Base-by-base conservation (phyloP, 2,329 filamentous ascomycete genomes). In the Sporothrix variecibatus region DNA sequence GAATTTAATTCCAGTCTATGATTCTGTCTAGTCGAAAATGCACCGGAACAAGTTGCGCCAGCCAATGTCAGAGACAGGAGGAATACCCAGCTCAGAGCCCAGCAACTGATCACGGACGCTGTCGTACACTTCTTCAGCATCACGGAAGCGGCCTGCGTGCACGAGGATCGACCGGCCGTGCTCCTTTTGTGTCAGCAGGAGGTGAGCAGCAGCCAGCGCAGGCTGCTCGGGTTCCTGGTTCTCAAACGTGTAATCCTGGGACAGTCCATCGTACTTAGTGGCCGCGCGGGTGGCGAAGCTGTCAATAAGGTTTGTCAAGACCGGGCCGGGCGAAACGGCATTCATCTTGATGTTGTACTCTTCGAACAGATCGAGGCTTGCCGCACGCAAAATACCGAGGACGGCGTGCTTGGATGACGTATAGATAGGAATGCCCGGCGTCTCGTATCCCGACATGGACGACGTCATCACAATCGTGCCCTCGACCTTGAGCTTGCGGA, bases 261-360 rank as follows among this genome's bases (percentile, higher is more conserved):
- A 43, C 3, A 67, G 38, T 6, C 7, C 40, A 2, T 67, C 62
- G 62, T 67, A 67, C 23, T 67, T 67, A 6, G 62, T 67, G 11
- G 34, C 5, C 8, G 62, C 23, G 20, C 62, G 62, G 34, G n/a
- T 34, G 34, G 62, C 62, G 46, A 67, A 67, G 38, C 62, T 67
- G 38, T 26, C 40, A 20, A n/a, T 38, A 2, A 67, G 38, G 23
- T 67, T 67, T 0, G 62, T 67, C 62, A 67, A 38, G 34, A 67
- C 62, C 0, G 62, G 62, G 62, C 62, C 62, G 17, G 62, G 62
- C 62, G 62, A 43, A 3, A 67, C 62, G n/a, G 34, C 62, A 38
- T 67, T 67, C 62, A 67, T 67, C 62, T 67, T 67, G 62, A 67
- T 67, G 34, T 67, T 67, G 62, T 67, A 46, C 62, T 67, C 62